These are phyloP conservation scores for Epichloe brachyelytri DNA, from an alignment of 2,329 filamentous ascomycete genomes.

Conservation along the genomic window DNA sequence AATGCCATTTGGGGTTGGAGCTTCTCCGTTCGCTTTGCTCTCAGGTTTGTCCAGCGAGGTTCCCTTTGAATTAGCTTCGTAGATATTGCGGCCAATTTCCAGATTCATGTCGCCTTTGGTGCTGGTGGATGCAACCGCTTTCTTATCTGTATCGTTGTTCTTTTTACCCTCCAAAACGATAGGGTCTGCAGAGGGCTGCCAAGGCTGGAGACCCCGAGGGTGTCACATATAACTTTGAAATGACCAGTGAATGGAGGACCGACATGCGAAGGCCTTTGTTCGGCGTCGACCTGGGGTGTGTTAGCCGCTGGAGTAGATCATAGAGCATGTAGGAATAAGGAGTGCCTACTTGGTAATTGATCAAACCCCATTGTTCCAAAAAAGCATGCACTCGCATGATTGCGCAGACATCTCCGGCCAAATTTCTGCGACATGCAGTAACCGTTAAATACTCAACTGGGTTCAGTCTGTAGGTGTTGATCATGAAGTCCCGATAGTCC, in stretches of 20 bases:
- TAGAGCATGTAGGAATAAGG: not conserved
- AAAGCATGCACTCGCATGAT: slow-evolving; percentile 99
- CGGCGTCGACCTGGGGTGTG: slow-evolving; percentile 71
- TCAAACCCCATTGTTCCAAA: slow-evolving; percentile 95
- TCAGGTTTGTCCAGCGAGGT: slow-evolving; percentile 57
- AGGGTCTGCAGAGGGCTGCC: slow-evolving; percentile 78
- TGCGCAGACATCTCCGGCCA: slow-evolving; percentile 94
- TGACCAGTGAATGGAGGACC: slow-evolving; percentile 95
- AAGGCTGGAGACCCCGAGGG: slow-evolving; percentile 83
- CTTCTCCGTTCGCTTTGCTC: slow-evolving; percentile 65
- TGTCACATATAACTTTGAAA: slow-evolving; percentile 92
- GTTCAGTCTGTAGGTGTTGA: slow-evolving; percentile 96
- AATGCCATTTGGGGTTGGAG: slow-evolving; percentile 51
- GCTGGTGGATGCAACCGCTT: slow-evolving; percentile 50
- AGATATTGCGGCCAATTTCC: slow-evolving; percentile 90
- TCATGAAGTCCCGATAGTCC: slow-evolving; percentile 99
- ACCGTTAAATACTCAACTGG: slow-evolving; percentile 94
- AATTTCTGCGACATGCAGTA: slow-evolving; percentile 84
- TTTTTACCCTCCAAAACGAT: slow-evolving; percentile 48
- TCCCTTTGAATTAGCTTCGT: slow-evolving; percentile 78
- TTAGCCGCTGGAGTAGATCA: not conserved
- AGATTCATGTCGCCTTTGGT: slow-evolving; percentile 75
- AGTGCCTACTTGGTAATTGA: slow-evolving; percentile 84
- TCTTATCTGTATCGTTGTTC: slow-evolving; percentile 56
- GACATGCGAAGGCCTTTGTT: slow-evolving; percentile 87